A percentile compares a stretch with the other conserved stretches of the same genome.
These are phyloP conservation scores for Exobasidium cylindrosporum DNA, from an alignment of 1,284 basidiomycete genomes.

Conservation along the genomic window DNA sequence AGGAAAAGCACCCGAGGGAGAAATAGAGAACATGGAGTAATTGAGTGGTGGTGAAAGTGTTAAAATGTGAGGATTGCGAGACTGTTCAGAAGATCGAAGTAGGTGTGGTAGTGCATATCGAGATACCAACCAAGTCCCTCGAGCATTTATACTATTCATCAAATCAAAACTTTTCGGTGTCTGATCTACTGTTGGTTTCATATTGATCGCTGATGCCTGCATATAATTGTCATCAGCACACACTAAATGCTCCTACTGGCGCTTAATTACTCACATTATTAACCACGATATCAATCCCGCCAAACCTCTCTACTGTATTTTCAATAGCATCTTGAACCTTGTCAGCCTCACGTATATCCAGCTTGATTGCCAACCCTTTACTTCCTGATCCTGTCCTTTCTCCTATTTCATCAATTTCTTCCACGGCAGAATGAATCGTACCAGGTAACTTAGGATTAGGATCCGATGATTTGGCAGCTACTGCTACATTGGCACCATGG, in stretches of 20 bases:
- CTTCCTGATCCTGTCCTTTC: conserved; percentile 15
- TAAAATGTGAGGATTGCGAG: conserved; percentile 50
- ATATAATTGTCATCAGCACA: neutral
- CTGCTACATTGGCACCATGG: conserved; percentile 43
- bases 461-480: conserved; percentile 37
- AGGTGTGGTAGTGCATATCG: conserved; percentile 49
- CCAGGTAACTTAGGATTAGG: conserved; percentile 41
- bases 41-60: conserved; percentile 47
- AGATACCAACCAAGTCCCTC: conserved; percentile 48
- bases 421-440: conserved; percentile 52
- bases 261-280: conserved; percentile 46
- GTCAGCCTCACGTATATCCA: conserved; percentile 48
- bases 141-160: conserved; percentile 41
- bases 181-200: conserved; percentile 32
- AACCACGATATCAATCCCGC: conserved; percentile 50
- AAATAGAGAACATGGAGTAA: conserved; percentile 27
- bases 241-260: too few relatives aligned
- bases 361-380: conserved; percentile 41
- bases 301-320: conserved; percentile 31
- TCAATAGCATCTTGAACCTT: conserved; percentile 44
- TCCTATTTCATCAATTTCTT: conserved; percentile 43
- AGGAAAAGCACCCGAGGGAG: conserved; percentile 22
- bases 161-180: conserved; percentile 39
- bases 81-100: conserved; percentile 20
- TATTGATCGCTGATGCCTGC: conserved; percentile 48